Evolutionary conservation across 768 basidiomycete genomes (phyloP).

Genomic region (Ephemerocybe angulata): DNA sequence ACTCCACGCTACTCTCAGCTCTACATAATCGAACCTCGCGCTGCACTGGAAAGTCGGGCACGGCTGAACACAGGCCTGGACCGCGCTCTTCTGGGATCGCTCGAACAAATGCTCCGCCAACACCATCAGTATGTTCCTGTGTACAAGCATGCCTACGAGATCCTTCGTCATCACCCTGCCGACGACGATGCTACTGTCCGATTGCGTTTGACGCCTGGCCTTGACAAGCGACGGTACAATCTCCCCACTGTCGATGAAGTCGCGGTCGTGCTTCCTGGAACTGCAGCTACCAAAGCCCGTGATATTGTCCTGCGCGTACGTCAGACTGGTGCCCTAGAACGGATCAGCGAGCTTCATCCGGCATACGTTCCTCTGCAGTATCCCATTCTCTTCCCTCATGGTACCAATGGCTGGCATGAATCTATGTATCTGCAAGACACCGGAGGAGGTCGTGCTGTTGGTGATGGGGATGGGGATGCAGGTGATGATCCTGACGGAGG

Average conservation of each 20-base stretch:
- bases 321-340: slow-evolving; percentile 10
- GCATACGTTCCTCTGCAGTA: slow-evolving; percentile 23
- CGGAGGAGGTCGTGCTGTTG: not conserved
- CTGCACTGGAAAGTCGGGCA: no score
- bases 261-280: not conserved
- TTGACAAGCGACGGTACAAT: no score
- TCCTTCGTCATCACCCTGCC: no score
- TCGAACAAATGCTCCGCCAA: no score
- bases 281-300: slow-evolving; percentile 6
- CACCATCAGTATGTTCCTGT: no score
- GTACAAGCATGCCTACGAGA: no score
- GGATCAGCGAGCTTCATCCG: slow-evolving; percentile 21
- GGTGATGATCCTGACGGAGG: not conserved
- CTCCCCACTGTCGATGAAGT: not conserved
- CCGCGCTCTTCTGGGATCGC: no score
- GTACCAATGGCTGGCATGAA: slow-evolving; percentile 20
- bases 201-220: no score
- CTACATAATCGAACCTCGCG: no score
- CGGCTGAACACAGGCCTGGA: no score
- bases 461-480: not conserved
- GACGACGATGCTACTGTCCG: no score
- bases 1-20: no score
- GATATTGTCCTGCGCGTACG: slow-evolving; percentile 18
- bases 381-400: slow-evolving; percentile 20
- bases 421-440: not conserved